These are phyloP conservation scores for Ustilago crameri DNA, from an alignment of 1,284 basidiomycete genomes.

Conservation along the genomic window DNA sequence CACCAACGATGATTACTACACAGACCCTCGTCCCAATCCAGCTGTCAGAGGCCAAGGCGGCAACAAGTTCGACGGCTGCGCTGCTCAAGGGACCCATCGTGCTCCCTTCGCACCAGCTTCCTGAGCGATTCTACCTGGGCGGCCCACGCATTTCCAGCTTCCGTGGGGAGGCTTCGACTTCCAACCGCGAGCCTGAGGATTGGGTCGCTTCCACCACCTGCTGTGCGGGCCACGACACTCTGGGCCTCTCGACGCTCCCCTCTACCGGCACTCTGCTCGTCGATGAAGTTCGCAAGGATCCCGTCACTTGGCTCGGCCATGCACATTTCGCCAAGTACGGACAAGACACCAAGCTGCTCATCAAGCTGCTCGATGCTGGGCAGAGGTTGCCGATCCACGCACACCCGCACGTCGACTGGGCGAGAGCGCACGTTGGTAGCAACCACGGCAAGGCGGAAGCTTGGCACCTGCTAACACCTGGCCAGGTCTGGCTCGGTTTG, in stretches of 20 bases:
- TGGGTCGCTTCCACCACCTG: constrained; percentile 42
- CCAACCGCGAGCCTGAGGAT: constrained; percentile 32
- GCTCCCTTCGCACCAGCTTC: constrained; percentile 35
- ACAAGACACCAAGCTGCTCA: constrained; percentile 32
- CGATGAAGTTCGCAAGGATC: constrained; percentile 24
- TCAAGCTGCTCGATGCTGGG: constrained; percentile 39
- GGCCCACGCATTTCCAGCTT: constrained; percentile 33
- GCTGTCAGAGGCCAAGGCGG: no score
- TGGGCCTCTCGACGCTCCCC: constrained; percentile 28
- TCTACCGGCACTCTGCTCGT: constrained; percentile 20
- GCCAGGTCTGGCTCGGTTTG: constrained; percentile 28
- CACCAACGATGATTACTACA: no score
- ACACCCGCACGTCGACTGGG: constrained; percentile 37
- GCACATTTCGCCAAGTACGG: constrained; percentile 29
- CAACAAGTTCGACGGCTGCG: no score
- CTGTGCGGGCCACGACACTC: constrained; percentile 35
- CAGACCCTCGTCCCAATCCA: no score
- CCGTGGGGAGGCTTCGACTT: constrained; percentile 18
- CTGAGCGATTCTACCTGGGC: constrained; percentile 34
- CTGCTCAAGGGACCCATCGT: constrained; percentile 19
- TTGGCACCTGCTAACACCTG: constrained; percentile 26
- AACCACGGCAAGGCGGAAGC: constrained; percentile 43
- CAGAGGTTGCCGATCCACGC: constrained; percentile 38
- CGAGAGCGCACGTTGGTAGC: constrained; percentile 15
- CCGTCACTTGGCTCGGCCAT: constrained; percentile 21